These are phyloP conservation scores for Sporisorium graminicola DNA, from an alignment of 1,284 basidiomycete species.

Conservation along the genomic window DNA sequence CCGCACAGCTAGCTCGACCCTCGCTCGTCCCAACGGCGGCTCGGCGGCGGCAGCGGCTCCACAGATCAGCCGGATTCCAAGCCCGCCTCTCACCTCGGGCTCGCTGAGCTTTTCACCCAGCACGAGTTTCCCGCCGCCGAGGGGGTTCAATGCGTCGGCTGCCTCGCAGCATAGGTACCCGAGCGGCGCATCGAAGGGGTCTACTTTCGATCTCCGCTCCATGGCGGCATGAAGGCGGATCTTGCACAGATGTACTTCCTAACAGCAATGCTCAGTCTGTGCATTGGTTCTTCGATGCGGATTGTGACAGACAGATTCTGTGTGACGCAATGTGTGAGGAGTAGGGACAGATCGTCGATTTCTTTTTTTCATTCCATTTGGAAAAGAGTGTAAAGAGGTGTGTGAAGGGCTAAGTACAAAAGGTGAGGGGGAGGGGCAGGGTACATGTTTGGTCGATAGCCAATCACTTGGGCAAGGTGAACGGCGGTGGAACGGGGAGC, in stretches of 20 bases:
- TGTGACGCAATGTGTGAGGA: neutral
- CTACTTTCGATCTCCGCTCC: constrained; percentile 36
- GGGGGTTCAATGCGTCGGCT: constrained; percentile 38
- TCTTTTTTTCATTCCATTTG: neutral
- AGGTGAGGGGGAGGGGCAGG: no score
- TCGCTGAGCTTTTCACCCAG: constrained; percentile 40
- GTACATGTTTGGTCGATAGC: neutral
- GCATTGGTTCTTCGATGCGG: neutral
- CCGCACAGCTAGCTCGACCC: constrained; percentile 47
- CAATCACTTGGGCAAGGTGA: constrained; percentile 13
- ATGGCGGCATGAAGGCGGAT: constrained; percentile 8
- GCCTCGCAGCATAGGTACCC: constrained; percentile 48
- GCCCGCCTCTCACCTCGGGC: constrained; percentile 39
- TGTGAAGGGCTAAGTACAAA: constrained; percentile 6
- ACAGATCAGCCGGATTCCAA: constrained; percentile 29
- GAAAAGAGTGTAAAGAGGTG: neutral
- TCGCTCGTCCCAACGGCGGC: constrained; percentile 29
- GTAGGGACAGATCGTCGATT: neutral
- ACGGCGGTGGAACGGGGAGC: constrained; percentile 34
- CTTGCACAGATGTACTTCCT: neutral
- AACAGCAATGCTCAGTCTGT: neutral
- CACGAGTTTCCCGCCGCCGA: constrained; percentile 41
- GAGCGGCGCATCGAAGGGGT: constrained; percentile 39
- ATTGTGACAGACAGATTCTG: neutral
- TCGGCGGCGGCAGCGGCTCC: neutral